A percentile compares a stretch with the other conserved stretches of the same genome.
Conservation (phyloP, 257 asterid species). For the Scutellaria minor region DNA sequence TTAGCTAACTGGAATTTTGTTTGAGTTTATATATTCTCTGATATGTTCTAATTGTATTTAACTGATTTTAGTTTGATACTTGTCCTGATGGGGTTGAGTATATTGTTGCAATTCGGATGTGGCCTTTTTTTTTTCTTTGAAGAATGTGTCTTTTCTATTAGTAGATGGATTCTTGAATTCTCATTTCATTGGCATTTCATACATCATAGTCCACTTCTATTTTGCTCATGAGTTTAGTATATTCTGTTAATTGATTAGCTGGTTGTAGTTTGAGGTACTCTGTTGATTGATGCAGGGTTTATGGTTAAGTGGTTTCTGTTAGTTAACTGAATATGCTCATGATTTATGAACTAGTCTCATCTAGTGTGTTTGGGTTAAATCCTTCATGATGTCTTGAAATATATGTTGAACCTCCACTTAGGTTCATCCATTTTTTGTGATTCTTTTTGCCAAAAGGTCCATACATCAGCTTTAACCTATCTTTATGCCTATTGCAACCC, state of each 20-base stretch:
- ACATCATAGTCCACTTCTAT: no score
- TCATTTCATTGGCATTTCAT: conserved; percentile 1
- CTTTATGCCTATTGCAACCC: background rate
- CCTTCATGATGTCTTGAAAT: no score
- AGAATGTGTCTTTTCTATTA: background rate
- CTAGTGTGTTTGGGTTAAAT: no score
- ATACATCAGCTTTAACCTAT: background rate
- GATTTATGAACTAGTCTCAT: no score
- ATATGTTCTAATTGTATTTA: background rate
- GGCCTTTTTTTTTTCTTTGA: background rate
- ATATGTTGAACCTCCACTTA: background rate
- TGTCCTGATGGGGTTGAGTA: background rate
- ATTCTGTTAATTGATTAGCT: background rate
- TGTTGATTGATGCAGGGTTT: background rate
- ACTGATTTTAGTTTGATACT: background rate
- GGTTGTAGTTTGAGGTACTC: background rate
- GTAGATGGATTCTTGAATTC: background rate
- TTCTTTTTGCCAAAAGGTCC: no score
- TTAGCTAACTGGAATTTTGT: no score
- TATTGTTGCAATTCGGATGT: background rate
- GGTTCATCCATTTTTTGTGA: no score
- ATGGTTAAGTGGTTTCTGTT: background rate
- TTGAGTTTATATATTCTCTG: background rate
- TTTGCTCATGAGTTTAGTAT: background rate
- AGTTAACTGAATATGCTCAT: background rate